Conservation (phyloP, 768 basidiomycete species). For the Serendipita sp. region DNA sequence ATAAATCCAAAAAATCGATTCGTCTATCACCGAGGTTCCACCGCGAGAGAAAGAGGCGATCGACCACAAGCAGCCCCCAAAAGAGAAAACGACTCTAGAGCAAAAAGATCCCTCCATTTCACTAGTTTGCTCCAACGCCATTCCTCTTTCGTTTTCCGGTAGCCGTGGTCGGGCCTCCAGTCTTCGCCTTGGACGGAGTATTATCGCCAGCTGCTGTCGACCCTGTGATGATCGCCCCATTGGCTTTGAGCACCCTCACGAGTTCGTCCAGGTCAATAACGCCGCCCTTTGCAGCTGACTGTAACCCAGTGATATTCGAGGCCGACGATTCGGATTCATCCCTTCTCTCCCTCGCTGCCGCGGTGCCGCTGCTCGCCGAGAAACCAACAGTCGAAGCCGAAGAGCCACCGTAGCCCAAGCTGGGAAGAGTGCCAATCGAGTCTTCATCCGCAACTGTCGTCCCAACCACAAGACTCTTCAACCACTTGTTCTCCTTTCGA, state of each 20-base stretch:
- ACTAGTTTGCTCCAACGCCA: background rate
- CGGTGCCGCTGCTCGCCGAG: background rate
- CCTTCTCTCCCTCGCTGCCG: background rate
- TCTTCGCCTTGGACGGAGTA: background rate
- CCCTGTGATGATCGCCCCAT: background rate
- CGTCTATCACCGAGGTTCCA: background rate
- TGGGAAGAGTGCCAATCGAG: too few species aligned
- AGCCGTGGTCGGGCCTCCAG: background rate
- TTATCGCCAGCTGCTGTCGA: background rate
- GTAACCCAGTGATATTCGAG: too few species aligned
- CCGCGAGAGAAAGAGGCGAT: background rate
- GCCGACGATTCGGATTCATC: too few species aligned
- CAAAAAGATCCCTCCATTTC: background rate
- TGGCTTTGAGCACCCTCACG: background rate
- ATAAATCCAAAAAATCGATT: too few species aligned
- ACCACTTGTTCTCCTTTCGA: slow-evolving; percentile 80
- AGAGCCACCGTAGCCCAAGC: background rate
- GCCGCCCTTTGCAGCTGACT: background rate
- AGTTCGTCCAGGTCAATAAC: background rate
- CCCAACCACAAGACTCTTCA: slow-evolving; percentile 45
- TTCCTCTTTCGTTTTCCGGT: slow-evolving; percentile 1
- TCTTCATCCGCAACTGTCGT: background rate
- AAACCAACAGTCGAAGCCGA: background rate
- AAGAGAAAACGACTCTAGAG: background rate
- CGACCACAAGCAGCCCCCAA: background rate